Conservation (phyloP, 2,329 filamentous ascomycete species). For the Camillea tinctor region DNA sequence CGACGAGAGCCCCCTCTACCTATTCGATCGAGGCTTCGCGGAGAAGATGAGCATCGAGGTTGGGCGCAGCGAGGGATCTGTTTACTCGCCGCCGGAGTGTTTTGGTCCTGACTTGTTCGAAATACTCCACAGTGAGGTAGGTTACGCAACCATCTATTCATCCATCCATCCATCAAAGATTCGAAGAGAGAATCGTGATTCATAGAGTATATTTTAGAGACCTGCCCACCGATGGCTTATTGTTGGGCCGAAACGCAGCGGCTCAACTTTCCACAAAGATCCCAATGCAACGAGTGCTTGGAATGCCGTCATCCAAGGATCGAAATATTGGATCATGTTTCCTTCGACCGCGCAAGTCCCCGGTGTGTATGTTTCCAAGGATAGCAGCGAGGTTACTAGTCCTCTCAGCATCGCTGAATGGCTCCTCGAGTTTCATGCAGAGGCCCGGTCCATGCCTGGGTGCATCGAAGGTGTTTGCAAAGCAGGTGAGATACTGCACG, state of each 20-base stretch:
- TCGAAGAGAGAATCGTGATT: neutral
- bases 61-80: conserved; percentile 47
- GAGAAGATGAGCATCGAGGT: conserved; percentile 76
- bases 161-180: too few species aligned
- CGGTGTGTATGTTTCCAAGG: conserved; percentile 84
- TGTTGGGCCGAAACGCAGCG: conserved; percentile 80
- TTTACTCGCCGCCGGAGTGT: conserved; percentile 79
- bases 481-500: conserved; percentile 84
- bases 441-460: conserved; percentile 71
- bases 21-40: conserved; percentile 85
- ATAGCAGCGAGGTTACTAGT: conserved; percentile 89
- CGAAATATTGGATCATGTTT: conserved; percentile 99
- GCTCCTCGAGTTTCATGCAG: conserved; percentile 83
- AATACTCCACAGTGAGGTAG: conserved; percentile 53
- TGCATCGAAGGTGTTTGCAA: conserved; percentile 84
- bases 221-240: conserved; percentile 94
- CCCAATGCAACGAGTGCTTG: conserved; percentile 76
- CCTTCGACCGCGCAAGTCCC: conserved; percentile 76
- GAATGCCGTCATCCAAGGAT: conserved; percentile 88
- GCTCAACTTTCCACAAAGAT: conserved; percentile 92
- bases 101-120: conserved; percentile 87
- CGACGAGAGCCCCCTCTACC: conserved; percentile 88
- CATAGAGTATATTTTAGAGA: conserved; percentile 49
- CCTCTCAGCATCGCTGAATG: conserved; percentile 97
- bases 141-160: neutral